Evolutionary conservation across 2,329 filamentous ascomycete species (phyloP).

Genomic region (Exophiala dermatitidis): DNA sequence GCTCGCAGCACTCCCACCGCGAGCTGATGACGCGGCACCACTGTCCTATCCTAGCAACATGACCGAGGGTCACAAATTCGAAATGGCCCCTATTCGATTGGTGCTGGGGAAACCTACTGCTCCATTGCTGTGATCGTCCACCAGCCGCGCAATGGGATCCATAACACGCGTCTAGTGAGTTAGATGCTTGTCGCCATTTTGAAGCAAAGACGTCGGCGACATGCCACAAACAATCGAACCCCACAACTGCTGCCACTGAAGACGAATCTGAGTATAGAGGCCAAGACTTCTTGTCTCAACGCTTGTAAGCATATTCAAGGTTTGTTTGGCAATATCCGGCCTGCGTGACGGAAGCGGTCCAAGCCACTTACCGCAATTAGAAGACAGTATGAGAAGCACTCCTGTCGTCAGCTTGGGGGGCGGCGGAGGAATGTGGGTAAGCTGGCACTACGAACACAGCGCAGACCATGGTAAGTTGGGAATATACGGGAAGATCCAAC

Average conservation of each 20-base stretch:
- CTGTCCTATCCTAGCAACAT: not conserved
- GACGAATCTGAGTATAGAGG: not conserved
- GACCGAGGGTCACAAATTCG: not conserved
- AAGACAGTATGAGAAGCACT: too few species aligned
- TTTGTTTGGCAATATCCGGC: too few species aligned
- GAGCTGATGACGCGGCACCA: not conserved
- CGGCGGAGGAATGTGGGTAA: too few species aligned
- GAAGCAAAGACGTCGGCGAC: not conserved
- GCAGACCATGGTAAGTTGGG: too few species aligned
- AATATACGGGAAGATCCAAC: too few species aligned
- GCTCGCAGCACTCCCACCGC: too few species aligned
- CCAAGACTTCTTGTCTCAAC: too few species aligned
- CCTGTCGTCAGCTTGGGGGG: too few species aligned
- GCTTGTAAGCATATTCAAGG: too few species aligned
- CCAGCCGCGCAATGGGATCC: not conserved
- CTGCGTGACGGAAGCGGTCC: too few species aligned
- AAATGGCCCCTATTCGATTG: not conserved
- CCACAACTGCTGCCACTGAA: not conserved
- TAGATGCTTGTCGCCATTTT: not conserved
- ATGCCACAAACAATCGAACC: not conserved
- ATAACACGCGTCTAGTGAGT: not conserved
- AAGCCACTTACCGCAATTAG: too few species aligned
- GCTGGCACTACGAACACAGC: too few species aligned
- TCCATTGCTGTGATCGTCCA: not conserved
- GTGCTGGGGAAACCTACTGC: not conserved